A percentile compares a stretch with the other conserved stretches of the same genome.
Evolutionary conservation across 495 filamentous ascomycete species (phyloP).

Genomic region (Lophium mytilinum): DNA sequence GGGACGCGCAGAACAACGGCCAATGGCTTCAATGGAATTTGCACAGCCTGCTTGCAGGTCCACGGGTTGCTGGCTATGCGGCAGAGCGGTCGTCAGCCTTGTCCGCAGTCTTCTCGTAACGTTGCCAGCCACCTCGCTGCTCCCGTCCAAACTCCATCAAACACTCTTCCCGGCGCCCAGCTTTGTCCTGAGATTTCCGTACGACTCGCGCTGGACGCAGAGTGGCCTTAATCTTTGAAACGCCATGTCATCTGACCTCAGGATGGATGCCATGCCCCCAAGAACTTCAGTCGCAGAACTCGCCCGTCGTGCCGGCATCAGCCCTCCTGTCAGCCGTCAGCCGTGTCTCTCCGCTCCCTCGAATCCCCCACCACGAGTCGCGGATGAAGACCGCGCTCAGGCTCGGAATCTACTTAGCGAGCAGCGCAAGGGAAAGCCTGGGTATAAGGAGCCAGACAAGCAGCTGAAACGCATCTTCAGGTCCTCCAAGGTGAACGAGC

Average conservation of each 20-base stretch:
- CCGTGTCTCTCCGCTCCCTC: slow-evolving; percentile 18
- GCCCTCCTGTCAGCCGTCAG: slow-evolving; percentile 7
- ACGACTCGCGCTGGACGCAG: too few species aligned
- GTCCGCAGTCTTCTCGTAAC: too few species aligned
- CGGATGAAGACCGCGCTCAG: slow-evolving; percentile 9
- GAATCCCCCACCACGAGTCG: slow-evolving; percentile 6
- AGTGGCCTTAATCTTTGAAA: too few species aligned
- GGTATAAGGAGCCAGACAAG: slow-evolving; percentile 14
- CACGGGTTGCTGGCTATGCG: too few species aligned
- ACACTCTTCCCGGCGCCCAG: too few species aligned
- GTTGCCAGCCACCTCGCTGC: too few species aligned
- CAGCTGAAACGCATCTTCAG: slow-evolving; percentile 18
- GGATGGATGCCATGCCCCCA: slow-evolving; percentile 7
- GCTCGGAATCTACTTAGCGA: slow-evolving; percentile 12
- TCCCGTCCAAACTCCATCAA: too few species aligned
- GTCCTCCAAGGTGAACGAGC: slow-evolving; percentile 18
- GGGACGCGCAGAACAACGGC: too few species aligned
- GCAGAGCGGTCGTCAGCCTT: too few species aligned
- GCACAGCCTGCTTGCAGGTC: too few species aligned
- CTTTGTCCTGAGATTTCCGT: too few species aligned
- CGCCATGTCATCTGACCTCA: background rate
- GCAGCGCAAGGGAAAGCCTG: slow-evolving; percentile 7
- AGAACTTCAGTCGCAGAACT: slow-evolving; percentile 12
- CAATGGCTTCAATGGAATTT: too few species aligned
- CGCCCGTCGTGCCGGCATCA: slow-evolving; percentile 11